Evolutionary conservation across 1,139 yeast genomes (phyloP), one percentile per base, ranked within the genome.

Genomic region (Blastobotrys serpentis): DNA sequence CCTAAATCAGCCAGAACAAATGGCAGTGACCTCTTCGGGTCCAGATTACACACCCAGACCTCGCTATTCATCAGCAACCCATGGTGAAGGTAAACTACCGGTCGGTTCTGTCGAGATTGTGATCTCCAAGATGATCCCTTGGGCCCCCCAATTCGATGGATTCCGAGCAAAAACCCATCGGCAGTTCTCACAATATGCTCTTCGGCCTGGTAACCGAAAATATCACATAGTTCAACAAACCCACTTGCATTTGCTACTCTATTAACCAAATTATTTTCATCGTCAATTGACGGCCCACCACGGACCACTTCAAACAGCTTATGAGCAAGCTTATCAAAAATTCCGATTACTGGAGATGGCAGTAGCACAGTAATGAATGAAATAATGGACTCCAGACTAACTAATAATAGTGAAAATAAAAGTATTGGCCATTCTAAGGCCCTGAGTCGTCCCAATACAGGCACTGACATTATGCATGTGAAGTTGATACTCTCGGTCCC

Each of bases 21-120:
- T 0, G 98, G 96, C 47, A 90, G 67, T 59, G 86, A 86, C 46
- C 76, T 73, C 36, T 78, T 63, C 40, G 80, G 77, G 13, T 82
- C 78, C 30, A 81, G 64, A 22, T 63, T 63, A 25, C 92, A 79
- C 41, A 86, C 80, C 97, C 96, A 87, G 6, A 90, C 78, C 60
- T 90, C 98, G 45, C 94, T 82, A 62, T 84, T 82, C 97, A 90
- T 90, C 56, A 90, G 74, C 49, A 90, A 72, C 0, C 98, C 98
- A 64, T 90, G 98, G 61, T 90, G 98, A 47, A 90, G 72, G 61
- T 87, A 90, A 0, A 86, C 84, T 1, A 84, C 82, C 0, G 75
- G 76, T 48, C 73, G 34, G 39, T 23, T 19, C n/a, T 25, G 19
- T 58, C 58, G 2, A 53, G 54, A 10, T 70, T 57, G 26, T 23